Evolutionary conservation across 768 basidiomycete genomes (phyloP).

Genomic region (Nidularia pulvinata): DNA sequence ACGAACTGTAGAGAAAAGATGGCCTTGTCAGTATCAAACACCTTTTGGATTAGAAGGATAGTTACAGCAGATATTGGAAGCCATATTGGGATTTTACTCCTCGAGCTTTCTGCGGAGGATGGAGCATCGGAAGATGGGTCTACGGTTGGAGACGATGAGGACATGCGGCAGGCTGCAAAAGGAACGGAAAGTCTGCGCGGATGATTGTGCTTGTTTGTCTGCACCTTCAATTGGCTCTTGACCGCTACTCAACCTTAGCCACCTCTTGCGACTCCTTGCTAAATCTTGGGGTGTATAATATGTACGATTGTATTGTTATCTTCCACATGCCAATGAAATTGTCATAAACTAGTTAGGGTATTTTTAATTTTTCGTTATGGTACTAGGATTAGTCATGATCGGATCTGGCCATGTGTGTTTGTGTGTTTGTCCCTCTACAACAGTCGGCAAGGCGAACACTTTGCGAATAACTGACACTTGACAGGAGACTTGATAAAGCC

Average conservation of each 20-base stretch:
- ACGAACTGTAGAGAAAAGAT: conserved; percentile 15
- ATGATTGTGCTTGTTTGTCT: neutral
- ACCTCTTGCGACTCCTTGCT: neutral
- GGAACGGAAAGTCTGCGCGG: neutral
- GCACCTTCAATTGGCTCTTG: neutral
- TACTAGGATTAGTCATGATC: too few species aligned
- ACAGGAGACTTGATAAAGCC: too few species aligned
- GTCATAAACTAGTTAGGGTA: neutral
- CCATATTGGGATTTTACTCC: conserved; percentile 19
- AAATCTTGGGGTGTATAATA: too few species aligned
- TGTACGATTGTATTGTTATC: too few species aligned
- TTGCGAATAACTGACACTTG: too few species aligned
- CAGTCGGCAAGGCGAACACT: too few species aligned
- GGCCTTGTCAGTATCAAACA: neutral
- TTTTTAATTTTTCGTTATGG: too few species aligned
- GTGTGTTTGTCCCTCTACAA: too few species aligned
- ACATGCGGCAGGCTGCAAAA: neutral
- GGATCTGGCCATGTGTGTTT: too few species aligned
- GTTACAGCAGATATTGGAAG: conserved; percentile 23
- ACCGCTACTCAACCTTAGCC: neutral
- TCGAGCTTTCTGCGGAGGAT: neutral
- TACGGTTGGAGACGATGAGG: neutral
- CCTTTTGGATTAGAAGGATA: neutral
- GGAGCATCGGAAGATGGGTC: neutral
- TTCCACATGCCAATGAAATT: too few species aligned